phyloP scores from a whole-genome alignment of 768 basidiomycete species.

The Strobilomyces echinocephalus region DNA sequence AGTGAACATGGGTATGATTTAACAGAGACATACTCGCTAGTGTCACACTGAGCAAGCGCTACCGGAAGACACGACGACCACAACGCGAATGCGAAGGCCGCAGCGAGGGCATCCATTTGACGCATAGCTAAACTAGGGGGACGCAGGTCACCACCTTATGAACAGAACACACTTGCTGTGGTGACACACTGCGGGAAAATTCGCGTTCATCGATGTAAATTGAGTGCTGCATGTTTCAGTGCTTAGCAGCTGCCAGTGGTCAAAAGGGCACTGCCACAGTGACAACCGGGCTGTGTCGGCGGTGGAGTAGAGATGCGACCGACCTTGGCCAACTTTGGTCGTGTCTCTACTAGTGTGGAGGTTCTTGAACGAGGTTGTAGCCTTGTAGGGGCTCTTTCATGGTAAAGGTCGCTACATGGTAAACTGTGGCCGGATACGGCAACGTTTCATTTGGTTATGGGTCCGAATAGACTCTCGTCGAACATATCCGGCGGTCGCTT shows the following conservation, averaged over 20 bases:
- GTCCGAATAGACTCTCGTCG: slow-evolving; percentile 1
- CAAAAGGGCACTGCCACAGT: not conserved
- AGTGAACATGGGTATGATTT: not conserved
- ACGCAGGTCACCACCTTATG: not conserved
- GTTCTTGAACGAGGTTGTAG: too few species aligned
- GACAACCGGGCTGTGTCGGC: not conserved
- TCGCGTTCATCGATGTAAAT: not conserved
- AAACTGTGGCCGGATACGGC: not conserved
- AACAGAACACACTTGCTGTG: not conserved
- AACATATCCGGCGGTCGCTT: not conserved
- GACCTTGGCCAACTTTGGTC: too few species aligned
- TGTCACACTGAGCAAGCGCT: slow-evolving; percentile 10
- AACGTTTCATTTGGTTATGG: not conserved
- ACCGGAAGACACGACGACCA: slow-evolving; percentile 6
- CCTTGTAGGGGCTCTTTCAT: too few species aligned
- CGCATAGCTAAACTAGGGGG: not conserved
- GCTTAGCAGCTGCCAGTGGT: too few species aligned
- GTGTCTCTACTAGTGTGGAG: too few species aligned
- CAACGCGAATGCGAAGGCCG: not conserved
- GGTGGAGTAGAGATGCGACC: too few species aligned
- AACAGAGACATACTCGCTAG: slow-evolving; percentile 8
- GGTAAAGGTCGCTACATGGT: too few species aligned
- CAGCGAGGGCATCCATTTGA: not conserved
- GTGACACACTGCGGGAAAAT: not conserved
- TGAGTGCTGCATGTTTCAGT: not conserved